These are phyloP conservation scores for Gossypium gossypioides DNA, from an alignment of 441 rosid genomes.

Conservation along the genomic window DNA sequence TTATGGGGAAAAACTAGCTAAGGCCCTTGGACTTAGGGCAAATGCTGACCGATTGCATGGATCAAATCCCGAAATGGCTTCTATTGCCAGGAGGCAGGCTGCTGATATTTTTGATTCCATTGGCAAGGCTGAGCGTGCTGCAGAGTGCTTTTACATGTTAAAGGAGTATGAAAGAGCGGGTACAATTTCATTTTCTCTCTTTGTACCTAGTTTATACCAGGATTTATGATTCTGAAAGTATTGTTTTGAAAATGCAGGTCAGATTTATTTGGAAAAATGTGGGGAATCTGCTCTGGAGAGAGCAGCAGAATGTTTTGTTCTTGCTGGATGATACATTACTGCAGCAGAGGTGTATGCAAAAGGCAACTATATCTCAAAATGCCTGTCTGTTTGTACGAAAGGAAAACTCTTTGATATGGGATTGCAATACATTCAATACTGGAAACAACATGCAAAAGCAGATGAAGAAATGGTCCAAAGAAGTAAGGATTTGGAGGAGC, in stretches of 20 bases:
- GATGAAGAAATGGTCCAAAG: slow-evolving; percentile 8
- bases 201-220: background rate
- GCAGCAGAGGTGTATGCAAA: slow-evolving; percentile 44
- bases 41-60: slow-evolving; percentile 30
- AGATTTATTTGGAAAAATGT: slow-evolving; percentile 31
- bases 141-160: slow-evolving; percentile 30
- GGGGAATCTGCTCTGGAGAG: slow-evolving; percentile 26
- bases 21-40: slow-evolving; percentile 35
- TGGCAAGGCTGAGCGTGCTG: slow-evolving; percentile 37
- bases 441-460: slow-evolving; percentile 23
- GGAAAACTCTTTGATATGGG: slow-evolving; percentile 39
- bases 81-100: slow-evolving; percentile 30
- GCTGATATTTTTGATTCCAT: slow-evolving; percentile 37
- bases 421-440: slow-evolving; percentile 26
- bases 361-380: slow-evolving; percentile 22
- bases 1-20: slow-evolving; percentile 32
- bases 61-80: slow-evolving; percentile 28
- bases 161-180: slow-evolving; percentile 41
- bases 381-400: slow-evolving; percentile 28
- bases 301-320: slow-evolving; percentile 41
- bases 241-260: slow-evolving; percentile 25
- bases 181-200: background rate
- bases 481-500: slow-evolving; percentile 21
- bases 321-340: slow-evolving; percentile 23
- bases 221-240: background rate